phyloP scores from a whole-genome alignment of 2,329 filamentous ascomycete species.

The Aquanectria penicillioides region DNA sequence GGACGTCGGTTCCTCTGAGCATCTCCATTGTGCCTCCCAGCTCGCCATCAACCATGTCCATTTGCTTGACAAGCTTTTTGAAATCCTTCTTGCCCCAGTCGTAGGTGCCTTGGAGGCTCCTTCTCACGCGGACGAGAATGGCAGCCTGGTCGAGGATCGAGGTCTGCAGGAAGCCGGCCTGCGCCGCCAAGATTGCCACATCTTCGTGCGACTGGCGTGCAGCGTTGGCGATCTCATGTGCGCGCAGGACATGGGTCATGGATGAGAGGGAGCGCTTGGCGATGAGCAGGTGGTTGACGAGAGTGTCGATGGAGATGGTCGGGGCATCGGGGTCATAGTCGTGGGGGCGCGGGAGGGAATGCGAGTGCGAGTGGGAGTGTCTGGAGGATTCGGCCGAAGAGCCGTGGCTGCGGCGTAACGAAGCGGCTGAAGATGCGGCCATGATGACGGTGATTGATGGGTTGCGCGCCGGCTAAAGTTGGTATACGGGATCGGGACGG shows the following conservation, averaged over 20 bases:
- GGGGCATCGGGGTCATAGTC: slow-evolving; percentile 24
- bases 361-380: slow-evolving; percentile 40
- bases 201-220: slow-evolving; percentile 83
- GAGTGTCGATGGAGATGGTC: slow-evolving; percentile 69
- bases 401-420: slow-evolving; percentile 49
- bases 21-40: slow-evolving; percentile 74
- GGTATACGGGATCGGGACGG: background rate
- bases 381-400: slow-evolving; percentile 49
- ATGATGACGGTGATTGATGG: slow-evolving; percentile 35
- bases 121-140: slow-evolving; percentile 62
- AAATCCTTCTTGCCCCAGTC: slow-evolving; percentile 69
- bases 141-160: slow-evolving; percentile 67
- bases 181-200: slow-evolving; percentile 76
- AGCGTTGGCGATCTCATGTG: slow-evolving; percentile 83
- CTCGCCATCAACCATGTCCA: slow-evolving; percentile 73
- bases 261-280: slow-evolving; percentile 89
- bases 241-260: slow-evolving; percentile 83
- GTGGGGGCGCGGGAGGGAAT: slow-evolving; percentile 31
- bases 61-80: slow-evolving; percentile 67
- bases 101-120: slow-evolving; percentile 64
- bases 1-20: slow-evolving; percentile 71
- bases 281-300: slow-evolving; percentile 85
- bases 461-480: background rate
- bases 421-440: slow-evolving; percentile 49
- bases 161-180: slow-evolving; percentile 73